phyloP scores from a whole-genome alignment of 768 basidiomycete genomes.

The Lentinula sp. region DNA sequence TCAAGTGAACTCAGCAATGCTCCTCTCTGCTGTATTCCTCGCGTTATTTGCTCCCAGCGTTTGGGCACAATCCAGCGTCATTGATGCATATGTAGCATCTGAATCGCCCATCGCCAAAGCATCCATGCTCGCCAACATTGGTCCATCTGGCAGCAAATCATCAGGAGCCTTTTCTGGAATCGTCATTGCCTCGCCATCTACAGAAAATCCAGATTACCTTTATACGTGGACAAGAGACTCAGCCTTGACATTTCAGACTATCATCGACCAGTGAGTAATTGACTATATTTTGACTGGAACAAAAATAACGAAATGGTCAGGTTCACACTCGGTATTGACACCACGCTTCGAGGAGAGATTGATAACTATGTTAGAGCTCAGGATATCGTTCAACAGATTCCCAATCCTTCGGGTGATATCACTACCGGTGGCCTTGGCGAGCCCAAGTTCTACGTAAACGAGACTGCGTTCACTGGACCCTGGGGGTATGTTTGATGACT shows the following conservation, averaged over 20 bases:
- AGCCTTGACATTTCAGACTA: slow-evolving; percentile 51
- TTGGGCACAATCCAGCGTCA: slow-evolving; percentile 12
- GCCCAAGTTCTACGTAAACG: slow-evolving; percentile 65
- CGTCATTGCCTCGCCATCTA: slow-evolving; percentile 46
- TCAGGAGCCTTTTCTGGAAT: slow-evolving; percentile 45
- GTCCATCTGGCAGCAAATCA: slow-evolving; percentile 46
- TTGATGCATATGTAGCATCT: slow-evolving; percentile 44
- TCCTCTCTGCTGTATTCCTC: background rate
- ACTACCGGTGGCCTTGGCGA: slow-evolving; percentile 65
- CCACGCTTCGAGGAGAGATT: slow-evolving; percentile 39
- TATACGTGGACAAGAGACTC: slow-evolving; percentile 71
- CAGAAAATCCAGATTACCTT: slow-evolving; percentile 45
- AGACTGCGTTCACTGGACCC: slow-evolving; percentile 48
- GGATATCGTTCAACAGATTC: slow-evolving; percentile 47
- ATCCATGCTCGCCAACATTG: slow-evolving; percentile 71
- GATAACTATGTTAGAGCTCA: slow-evolving; percentile 52
- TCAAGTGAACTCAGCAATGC: background rate
- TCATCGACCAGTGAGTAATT: slow-evolving; percentile 32
- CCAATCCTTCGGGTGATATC: slow-evolving; percentile 61
- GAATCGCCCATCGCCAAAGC: slow-evolving; percentile 59
- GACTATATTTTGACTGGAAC: background rate
- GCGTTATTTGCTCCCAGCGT: background rate
- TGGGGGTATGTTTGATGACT: slow-evolving; percentile 32
- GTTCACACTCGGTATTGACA: slow-evolving; percentile 43
- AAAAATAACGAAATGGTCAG: slow-evolving; percentile 11